Evolutionary conservation across 2,329 filamentous ascomycete genomes (phyloP).

Genomic region (Talaromyces sp.): DNA sequence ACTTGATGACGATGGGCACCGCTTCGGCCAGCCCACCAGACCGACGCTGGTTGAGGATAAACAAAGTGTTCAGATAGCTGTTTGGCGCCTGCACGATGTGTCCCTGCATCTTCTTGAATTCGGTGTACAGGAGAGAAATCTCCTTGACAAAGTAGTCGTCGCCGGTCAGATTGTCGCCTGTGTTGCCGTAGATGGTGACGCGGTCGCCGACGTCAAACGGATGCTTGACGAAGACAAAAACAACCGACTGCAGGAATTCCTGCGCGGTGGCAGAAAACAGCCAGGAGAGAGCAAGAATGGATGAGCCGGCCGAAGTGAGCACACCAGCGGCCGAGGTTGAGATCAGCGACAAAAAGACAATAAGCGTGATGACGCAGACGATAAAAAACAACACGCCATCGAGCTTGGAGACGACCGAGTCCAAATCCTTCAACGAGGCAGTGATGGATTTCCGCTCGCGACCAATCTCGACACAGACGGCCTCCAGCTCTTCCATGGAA

Average conservation of each 20-base stretch:
- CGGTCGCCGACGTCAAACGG: slow-evolving; percentile 95
- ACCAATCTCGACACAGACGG: slow-evolving; percentile 89
- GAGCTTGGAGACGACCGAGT: slow-evolving; percentile 86
- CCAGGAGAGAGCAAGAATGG: slow-evolving; percentile 87
- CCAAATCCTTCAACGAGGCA: slow-evolving; percentile 87
- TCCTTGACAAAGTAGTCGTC: slow-evolving; percentile 97
- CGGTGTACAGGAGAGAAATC: slow-evolving; percentile 86
- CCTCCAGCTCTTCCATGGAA: slow-evolving; percentile 88
- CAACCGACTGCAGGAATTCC: slow-evolving; percentile 87
- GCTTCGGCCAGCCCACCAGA: slow-evolving; percentile 85
- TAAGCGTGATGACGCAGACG: slow-evolving; percentile 70
- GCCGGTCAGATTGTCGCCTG: slow-evolving; percentile 68
- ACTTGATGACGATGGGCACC: slow-evolving; percentile 77
- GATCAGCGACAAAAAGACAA: slow-evolving; percentile 85
- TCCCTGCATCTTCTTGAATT: slow-evolving; percentile 98
- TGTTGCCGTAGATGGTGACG: slow-evolving; percentile 86
- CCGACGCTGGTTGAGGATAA: slow-evolving; percentile 90
- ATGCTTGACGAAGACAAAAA: slow-evolving; percentile 96
- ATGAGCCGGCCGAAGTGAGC: slow-evolving; percentile 81
- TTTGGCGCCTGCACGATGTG: slow-evolving; percentile 95
- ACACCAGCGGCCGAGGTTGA: slow-evolving; percentile 87
- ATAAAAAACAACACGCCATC: slow-evolving; percentile 86
- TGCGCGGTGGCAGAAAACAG: slow-evolving; percentile 87
- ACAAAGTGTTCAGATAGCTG: slow-evolving; percentile 84
- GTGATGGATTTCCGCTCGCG: slow-evolving; percentile 93